Base-by-base conservation (phyloP, 352 stramenopile species). In the Pythium myriotylum region DNA sequence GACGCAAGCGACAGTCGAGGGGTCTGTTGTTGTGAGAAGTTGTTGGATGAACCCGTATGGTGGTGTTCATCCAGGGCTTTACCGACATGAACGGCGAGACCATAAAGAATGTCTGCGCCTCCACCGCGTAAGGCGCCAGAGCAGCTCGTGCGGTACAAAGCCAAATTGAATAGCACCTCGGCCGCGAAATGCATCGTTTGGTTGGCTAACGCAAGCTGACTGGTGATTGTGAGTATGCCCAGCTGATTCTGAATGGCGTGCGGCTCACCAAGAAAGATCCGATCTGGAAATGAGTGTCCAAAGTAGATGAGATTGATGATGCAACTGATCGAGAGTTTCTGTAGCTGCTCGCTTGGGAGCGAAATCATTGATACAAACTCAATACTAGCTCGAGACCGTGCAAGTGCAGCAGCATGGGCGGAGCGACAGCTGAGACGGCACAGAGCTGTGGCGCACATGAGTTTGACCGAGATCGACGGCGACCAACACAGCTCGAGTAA, bases 401-500 rank as follows among this genome's bases (percentile, higher is more conserved):
- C 61, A 0, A 91, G 58, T 6, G 68, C 37, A 4, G 59, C 72
- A 1, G 79, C 80, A 23, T 80, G 72, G 1, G 46, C 37, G 19
- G 65, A 54, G 17, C 67, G 68, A 41, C 72, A 67, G 0, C 81
- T 87, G 12, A 94, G 49, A 1, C 85, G 77, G 53, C 78, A 89
- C 16, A 94, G 65, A 19, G 82, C 82, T 2, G 81, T 90, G 0
- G 66, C 70, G 27, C 82, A 92, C 27, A 86, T 54, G 5, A 89
- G 59, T 65, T 94, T 94, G 10, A 92, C 83, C 23, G 85, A 63
- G 20, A 92, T 56, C 0, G 74, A 80, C 1, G 76, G 77, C 0
- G 76, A 83, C 82, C 85, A 94, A 33, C 77, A 87, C 20, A 89
- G 65, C 51, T 92, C 85, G 2, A 94, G 69, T 1, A 94, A 39